Evolutionary conservation across 2,329 filamentous ascomycete genomes (phyloP).

Genomic region (Meredithiella fracta): DNA sequence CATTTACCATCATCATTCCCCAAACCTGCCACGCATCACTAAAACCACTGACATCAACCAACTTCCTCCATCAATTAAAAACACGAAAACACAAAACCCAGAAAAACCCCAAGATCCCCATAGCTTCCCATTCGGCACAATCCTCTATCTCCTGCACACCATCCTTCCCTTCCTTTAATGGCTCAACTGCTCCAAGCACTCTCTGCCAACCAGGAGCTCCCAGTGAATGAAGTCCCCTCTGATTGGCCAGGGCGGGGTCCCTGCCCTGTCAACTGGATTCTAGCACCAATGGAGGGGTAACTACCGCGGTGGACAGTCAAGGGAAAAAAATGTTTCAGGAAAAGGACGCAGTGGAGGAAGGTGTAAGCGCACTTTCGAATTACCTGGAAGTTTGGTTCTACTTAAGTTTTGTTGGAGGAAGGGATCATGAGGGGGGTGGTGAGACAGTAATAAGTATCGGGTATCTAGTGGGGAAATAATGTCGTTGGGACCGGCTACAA

Average conservation of each 20-base stretch:
- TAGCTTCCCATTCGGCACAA: conserved; percentile 4
- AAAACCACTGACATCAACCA: too few species aligned
- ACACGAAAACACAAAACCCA: background rate
- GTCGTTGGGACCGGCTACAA: too few species aligned
- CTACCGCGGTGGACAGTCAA: too few species aligned
- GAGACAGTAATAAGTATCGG: too few species aligned
- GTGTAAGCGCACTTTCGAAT: conserved; percentile 13
- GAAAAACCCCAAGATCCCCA: background rate
- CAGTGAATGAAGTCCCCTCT: background rate
- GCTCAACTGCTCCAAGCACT: background rate
- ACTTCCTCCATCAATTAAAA: too few species aligned
- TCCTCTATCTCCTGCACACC: background rate
- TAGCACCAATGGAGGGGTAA: background rate
- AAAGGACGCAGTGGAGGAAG: conserved; percentile 11
- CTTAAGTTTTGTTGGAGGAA: too few species aligned
- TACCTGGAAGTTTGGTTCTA: too few species aligned
- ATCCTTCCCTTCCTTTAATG: background rate
- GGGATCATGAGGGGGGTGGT: too few species aligned
- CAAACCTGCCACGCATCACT: too few species aligned
- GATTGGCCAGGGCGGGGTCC: conserved; percentile 5
- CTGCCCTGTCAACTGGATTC: background rate
- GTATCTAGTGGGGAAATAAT: too few species aligned
- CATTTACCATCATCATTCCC: too few species aligned
- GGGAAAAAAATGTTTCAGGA: background rate
- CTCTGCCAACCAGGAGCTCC: conserved; percentile 9